Conservation (phyloP, 2,329 filamentous ascomycete genomes). For the Botrytis sinoallii region DNA sequence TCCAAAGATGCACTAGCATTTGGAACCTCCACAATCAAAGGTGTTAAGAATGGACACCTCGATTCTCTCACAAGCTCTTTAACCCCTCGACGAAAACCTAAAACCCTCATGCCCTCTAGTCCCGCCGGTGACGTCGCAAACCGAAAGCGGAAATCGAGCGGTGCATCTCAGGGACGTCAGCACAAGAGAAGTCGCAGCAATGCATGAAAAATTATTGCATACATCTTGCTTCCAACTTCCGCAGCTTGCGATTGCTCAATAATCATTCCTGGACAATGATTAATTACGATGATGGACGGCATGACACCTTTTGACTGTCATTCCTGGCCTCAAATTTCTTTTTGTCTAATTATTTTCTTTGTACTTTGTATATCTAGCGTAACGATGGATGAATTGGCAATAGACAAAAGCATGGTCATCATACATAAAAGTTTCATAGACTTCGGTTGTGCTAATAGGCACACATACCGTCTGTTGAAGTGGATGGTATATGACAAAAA, state of each 20-base stretch:
- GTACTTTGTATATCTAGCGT: not conserved
- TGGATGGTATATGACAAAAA: not conserved
- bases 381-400: not conserved
- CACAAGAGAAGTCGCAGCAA: conserved; percentile 35
- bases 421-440: conserved; percentile 5
- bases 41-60: conserved; percentile 64
- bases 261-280: conserved; percentile 12
- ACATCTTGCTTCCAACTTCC: not conserved
- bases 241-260: not conserved
- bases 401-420: conserved; percentile 16
- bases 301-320: conserved; percentile 20
- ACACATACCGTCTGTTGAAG: conserved; percentile 4
- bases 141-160: conserved; percentile 31
- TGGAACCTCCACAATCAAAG: conserved; percentile 57
- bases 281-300: conserved; percentile 20
- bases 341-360: not conserved
- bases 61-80: conserved; percentile 65
- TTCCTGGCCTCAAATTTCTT: conserved; percentile 19
- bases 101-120: conserved; percentile 24
- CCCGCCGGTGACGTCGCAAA: conserved; percentile 28
- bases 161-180: conserved; percentile 27
- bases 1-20: conserved; percentile 62
- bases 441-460: not conserved
- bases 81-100: conserved; percentile 57
- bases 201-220: not conserved